Conservation (phyloP, 1,284 basidiomycete species). For the Puccinia brachypodii region DNA sequence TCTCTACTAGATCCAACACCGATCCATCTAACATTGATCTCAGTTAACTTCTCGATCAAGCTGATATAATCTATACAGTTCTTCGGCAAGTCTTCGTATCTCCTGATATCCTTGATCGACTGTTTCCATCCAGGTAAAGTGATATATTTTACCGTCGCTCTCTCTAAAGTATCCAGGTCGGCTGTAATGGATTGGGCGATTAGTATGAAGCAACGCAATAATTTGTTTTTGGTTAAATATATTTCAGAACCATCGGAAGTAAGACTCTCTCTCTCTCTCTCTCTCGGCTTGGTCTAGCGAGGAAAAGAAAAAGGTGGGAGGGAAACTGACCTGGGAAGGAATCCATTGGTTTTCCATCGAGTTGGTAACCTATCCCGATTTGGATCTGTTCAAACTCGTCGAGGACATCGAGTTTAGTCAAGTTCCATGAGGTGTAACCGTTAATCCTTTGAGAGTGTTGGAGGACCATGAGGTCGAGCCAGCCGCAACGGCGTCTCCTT, state of each 20-base stretch:
- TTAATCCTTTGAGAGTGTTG: slow-evolving; percentile 58
- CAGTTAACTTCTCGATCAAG: slow-evolving; percentile 79
- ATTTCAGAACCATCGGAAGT: too few species aligned
- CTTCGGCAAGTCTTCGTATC: slow-evolving; percentile 77
- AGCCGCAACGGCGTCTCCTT: slow-evolving; percentile 57
- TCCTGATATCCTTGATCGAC: slow-evolving; percentile 68
- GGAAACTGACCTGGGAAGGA: slow-evolving; percentile 54
- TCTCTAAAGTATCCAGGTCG: slow-evolving; percentile 76
- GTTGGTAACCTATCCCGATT: slow-evolving; percentile 55
- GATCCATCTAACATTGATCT: slow-evolving; percentile 84
- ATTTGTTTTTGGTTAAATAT: too few species aligned
- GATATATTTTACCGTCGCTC: slow-evolving; percentile 83
- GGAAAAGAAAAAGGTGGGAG: slow-evolving; percentile 7
- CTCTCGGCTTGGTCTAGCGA: not conserved
- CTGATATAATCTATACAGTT: slow-evolving; percentile 83
- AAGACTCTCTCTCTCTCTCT: too few species aligned
- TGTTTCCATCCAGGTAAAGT: slow-evolving; percentile 90
- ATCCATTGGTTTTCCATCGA: slow-evolving; percentile 56
- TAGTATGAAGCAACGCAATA: too few species aligned
- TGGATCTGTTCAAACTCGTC: slow-evolving; percentile 57
- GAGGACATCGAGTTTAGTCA: slow-evolving; percentile 58
- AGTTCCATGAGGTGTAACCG: slow-evolving; percentile 57
- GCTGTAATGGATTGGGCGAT: too few species aligned
- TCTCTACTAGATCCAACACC: slow-evolving; percentile 82
- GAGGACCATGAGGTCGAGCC: slow-evolving; percentile 58